Percentiles rank a stretch among this genome's conserved stretches.
phyloP scores from a whole-genome alignment of 2,329 filamentous ascomycete genomes.

The Aspergillus pseudoterreus region DNA sequence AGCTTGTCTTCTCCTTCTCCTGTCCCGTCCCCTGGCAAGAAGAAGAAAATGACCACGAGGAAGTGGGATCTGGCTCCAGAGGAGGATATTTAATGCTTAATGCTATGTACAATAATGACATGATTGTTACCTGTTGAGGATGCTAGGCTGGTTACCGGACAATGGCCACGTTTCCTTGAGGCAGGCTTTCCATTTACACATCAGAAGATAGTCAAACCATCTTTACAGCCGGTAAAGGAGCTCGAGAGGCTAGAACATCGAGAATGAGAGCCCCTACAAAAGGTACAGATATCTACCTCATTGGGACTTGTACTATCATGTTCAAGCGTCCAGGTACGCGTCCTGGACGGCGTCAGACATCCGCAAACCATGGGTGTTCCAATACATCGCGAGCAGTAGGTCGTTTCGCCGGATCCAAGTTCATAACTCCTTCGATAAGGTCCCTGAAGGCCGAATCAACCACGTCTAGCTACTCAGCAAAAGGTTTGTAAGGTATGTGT shows the following conservation, averaged over 20 bases:
- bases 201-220: too few relatives aligned
- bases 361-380: slow-evolving; percentile 26
- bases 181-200: too few relatives aligned
- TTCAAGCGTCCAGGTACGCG: too few relatives aligned
- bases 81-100: slow-evolving; percentile 27
- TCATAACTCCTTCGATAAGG: slow-evolving; percentile 24
- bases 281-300: too few relatives aligned
- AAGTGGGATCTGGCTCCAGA: slow-evolving; percentile 47
- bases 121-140: too few relatives aligned
- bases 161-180: too few relatives aligned
- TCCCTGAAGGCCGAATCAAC: slow-evolving; percentile 25
- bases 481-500: slow-evolving; percentile 30
- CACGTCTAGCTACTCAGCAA: slow-evolving; percentile 28
- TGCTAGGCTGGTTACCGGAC: too few relatives aligned
- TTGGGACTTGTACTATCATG: too few relatives aligned
- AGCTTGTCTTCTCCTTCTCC: slow-evolving; percentile 28
- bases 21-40: slow-evolving; percentile 32
- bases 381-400: slow-evolving; percentile 27
- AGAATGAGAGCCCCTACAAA: too few relatives aligned
- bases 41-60: slow-evolving; percentile 44
- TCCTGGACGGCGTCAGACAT: neutral
- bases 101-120: neutral
- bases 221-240: too few relatives aligned
- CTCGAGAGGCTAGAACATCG: too few relatives aligned
- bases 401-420: slow-evolving; percentile 26